Evolutionary conservation across 1,284 basidiomycete genomes (phyloP).

Genomic region (Chondrostereum purpureum): DNA sequence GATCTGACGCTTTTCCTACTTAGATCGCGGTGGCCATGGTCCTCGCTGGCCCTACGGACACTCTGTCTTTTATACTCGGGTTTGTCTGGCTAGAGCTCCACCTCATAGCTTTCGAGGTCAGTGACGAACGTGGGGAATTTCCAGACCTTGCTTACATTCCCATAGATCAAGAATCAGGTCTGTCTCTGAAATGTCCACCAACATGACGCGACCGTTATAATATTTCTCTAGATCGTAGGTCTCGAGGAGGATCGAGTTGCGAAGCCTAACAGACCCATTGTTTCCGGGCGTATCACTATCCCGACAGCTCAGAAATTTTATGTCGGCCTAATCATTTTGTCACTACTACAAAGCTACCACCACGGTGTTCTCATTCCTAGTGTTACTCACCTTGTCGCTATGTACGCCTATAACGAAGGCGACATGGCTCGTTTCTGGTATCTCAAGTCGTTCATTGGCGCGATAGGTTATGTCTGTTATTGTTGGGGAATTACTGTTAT

Average conservation of each 20-base stretch:
- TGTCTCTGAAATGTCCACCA: too few relatives aligned
- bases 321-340: slow-evolving; percentile 20
- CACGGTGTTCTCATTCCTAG: slow-evolving; percentile 17
- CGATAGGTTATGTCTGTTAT: slow-evolving; percentile 26
- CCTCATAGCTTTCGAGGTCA: slow-evolving; percentile 11
- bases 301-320: slow-evolving; percentile 18
- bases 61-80: slow-evolving; percentile 8
- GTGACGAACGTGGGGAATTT: too few relatives aligned
- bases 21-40: slow-evolving; percentile 9
- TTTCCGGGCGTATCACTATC: slow-evolving; percentile 26
- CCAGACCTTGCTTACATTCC: not conserved
- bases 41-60: slow-evolving; percentile 11
- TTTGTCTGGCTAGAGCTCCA: slow-evolving; percentile 13
- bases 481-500: slow-evolving; percentile 28
- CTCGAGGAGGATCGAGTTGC: slow-evolving; percentile 28
- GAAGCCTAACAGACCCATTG: slow-evolving; percentile 30
- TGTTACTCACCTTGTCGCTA: slow-evolving; percentile 24
- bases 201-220: too few relatives aligned
- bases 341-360: slow-evolving; percentile 18
- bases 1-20: not conserved
- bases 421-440: slow-evolving; percentile 23
- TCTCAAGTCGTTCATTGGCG: slow-evolving; percentile 25
- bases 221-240: slow-evolving; percentile 14
- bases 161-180: slow-evolving; percentile 18
- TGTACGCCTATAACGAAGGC: slow-evolving; percentile 26